Evolutionary conservation across 2,329 filamentous ascomycete genomes (phyloP), one percentile per base, ranked within the genome.

Genomic region (Pseudocercospora fuligena): DNA sequence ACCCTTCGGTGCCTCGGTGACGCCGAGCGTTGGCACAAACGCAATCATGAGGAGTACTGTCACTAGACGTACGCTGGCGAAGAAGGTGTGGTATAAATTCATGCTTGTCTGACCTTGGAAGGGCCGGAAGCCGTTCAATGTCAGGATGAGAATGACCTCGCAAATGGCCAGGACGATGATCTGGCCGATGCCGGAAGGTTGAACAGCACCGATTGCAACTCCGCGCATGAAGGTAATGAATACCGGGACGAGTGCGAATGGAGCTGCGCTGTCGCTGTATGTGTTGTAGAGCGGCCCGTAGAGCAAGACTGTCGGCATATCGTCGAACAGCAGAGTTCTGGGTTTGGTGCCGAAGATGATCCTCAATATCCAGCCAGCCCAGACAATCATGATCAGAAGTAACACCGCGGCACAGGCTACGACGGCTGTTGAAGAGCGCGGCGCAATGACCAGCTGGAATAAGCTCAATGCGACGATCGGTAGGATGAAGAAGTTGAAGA

Each of bases 221-320:
- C 93, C 94, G 36, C 94, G 90, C 66, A 97, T 82, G 75, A 97
- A 89, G 4, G 91, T 97, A 66, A 98, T 84, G 36, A 96, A 82
- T 16, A 97, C 88, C 0, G 94, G 94, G 21, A 97, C 89, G 49
- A 97, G 85, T 6, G 94, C 93, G 78, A 97, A 99, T 0, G 92
- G 89, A 7, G 94, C 92, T 0, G 93, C 93, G 77, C 94, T 92
- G 78, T 99, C 95, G 25, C 92, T 95, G 78, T 97, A 98, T 0
- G 95, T 99, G 80, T 99, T 99, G 76, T 99, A 99, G 7, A 99
- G 83, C 5, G 95, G 93, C 0, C 95, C 95, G 73, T 97, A 98
- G 0, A 93, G 86, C 2, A 99, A 84, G 8, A 98, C 89, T 0
- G 93, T 97, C 6, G 93, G 89, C 58, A 99, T 84, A 75, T 98